These are phyloP conservation scores for Fusarium cyanostomum DNA, from an alignment of 2,329 filamentous ascomycete genomes.

Conservation along the genomic window DNA sequence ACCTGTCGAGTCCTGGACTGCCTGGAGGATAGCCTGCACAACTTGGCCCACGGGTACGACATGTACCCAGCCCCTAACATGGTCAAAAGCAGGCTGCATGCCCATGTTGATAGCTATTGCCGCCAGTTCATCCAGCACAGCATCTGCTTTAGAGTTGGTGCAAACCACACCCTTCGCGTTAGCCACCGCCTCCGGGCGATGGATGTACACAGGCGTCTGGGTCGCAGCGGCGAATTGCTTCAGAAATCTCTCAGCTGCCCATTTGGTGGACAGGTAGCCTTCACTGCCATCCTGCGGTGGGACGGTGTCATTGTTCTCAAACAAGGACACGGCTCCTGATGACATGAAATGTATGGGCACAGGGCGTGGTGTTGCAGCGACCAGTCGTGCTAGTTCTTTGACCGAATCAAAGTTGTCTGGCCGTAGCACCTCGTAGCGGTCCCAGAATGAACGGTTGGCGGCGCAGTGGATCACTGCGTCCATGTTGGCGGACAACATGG, in stretches of 20 bases:
- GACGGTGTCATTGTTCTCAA: accelerated
- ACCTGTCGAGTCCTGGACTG: not conserved
- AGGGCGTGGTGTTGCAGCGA: not conserved
- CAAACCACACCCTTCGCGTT: no score
- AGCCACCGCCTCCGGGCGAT: not conserved
- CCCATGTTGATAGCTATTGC: accelerated
- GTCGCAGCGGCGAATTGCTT: not conserved
- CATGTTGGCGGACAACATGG: not conserved
- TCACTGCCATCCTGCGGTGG: not conserved
- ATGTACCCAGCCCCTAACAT: not conserved
- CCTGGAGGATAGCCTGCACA: accelerated
- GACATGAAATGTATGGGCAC: not conserved
- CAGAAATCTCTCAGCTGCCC: not conserved
- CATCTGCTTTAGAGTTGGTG: not conserved
- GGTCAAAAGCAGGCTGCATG: not conserved
- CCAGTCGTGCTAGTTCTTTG: not conserved
- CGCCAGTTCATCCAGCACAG: not conserved
- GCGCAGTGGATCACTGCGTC: not conserved
- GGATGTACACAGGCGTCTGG: not conserved
- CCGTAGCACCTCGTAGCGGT: not conserved
- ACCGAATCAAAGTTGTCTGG: not conserved
- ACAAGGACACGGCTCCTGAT: not conserved
- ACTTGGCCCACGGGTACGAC: not conserved
- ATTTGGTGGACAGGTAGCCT: not conserved
- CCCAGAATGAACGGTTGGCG: not conserved